Evolutionary conservation across 2,329 filamentous ascomycete species (phyloP).

Genomic region (Parafenestella ontariensis): DNA sequence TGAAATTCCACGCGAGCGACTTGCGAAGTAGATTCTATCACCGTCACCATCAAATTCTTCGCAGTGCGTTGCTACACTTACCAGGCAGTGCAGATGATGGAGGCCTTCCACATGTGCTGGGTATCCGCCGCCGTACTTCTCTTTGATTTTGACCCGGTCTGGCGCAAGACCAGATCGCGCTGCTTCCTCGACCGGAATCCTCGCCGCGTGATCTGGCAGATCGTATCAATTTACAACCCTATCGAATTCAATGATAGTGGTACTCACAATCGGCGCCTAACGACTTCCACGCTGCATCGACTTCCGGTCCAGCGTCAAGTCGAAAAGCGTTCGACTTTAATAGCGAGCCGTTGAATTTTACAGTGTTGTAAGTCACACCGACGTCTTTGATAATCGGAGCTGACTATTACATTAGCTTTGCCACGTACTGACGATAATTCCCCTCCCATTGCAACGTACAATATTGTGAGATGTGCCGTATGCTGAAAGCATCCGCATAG

Average conservation of each 20-base stretch:
- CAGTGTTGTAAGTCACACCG: slow-evolving; percentile 48
- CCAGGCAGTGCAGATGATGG: slow-evolving; percentile 66
- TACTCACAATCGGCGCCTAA: slow-evolving; percentile 59
- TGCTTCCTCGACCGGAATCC: slow-evolving; percentile 60
- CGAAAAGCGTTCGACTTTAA: slow-evolving; percentile 63
- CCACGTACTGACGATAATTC: not conserved
- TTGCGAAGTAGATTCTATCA: slow-evolving; percentile 65
- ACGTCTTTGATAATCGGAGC: slow-evolving; percentile 50
- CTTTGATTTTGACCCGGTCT: slow-evolving; percentile 64
- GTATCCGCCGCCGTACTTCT: slow-evolving; percentile 66
- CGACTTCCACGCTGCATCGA: slow-evolving; percentile 65
- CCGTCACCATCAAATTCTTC: not conserved
- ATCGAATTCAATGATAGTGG: not conserved
- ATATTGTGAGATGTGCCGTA: slow-evolving; percentile 40
- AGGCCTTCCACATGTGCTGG: slow-evolving; percentile 64
- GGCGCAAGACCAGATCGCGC: slow-evolving; percentile 57
- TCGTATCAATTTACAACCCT: no score
- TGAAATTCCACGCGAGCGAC: slow-evolving; percentile 65
- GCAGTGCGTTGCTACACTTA: slow-evolving; percentile 27
- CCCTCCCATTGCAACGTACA: slow-evolving; percentile 26
- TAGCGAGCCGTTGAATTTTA: slow-evolving; percentile 65
- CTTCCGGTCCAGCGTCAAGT: slow-evolving; percentile 58
- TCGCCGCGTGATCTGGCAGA: slow-evolving; percentile 43
- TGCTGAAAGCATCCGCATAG: slow-evolving; percentile 35
- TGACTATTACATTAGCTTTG: slow-evolving; percentile 10